Percentiles rank a stretch among this genome's conserved stretches.
Evolutionary conservation across 1,284 basidiomycete species (phyloP).

Genomic region (Fomitopsis schrenkii): DNA sequence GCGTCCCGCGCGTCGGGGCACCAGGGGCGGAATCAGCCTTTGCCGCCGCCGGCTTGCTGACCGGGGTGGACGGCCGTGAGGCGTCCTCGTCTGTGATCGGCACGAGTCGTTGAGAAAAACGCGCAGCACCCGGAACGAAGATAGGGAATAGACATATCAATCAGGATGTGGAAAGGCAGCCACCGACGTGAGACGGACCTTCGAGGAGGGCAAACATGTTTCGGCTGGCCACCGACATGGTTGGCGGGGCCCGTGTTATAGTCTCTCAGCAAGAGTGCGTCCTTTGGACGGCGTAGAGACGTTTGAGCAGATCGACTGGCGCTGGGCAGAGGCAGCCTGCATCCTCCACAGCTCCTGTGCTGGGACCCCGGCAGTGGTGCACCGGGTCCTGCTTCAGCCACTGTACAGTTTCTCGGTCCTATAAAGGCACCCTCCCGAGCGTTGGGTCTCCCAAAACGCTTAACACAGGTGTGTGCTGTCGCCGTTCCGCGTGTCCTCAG

Average conservation of each 20-base stretch:
- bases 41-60: slow-evolving; percentile 26
- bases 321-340: slow-evolving; percentile 16
- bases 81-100: slow-evolving; percentile 40
- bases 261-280: slow-evolving; percentile 36
- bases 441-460: slow-evolving; percentile 38
- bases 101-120: background rate
- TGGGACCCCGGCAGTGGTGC: slow-evolving; percentile 23
- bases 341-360: slow-evolving; percentile 6
- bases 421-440: slow-evolving; percentile 14
- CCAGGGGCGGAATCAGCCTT: slow-evolving; percentile 41
- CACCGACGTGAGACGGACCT: slow-evolving; percentile 40
- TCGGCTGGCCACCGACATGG: slow-evolving; percentile 83
- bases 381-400: slow-evolving; percentile 30
- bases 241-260: slow-evolving; percentile 59
- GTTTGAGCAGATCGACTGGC: slow-evolving; percentile 19
- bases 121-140: slow-evolving; percentile 5
- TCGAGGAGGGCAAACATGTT: slow-evolving; percentile 79
- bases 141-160: background rate
- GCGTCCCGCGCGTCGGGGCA: slow-evolving; percentile 29
- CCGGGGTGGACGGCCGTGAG: slow-evolving; percentile 40
- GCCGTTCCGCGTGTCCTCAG: slow-evolving; percentile 9
- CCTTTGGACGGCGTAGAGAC: slow-evolving; percentile 23
- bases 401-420: slow-evolving; percentile 35
- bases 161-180: slow-evolving; percentile 6
- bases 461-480: slow-evolving; percentile 51